Conservation (phyloP, 2,329 filamentous ascomycete genomes). For the Epichloe uncinata region DNA sequence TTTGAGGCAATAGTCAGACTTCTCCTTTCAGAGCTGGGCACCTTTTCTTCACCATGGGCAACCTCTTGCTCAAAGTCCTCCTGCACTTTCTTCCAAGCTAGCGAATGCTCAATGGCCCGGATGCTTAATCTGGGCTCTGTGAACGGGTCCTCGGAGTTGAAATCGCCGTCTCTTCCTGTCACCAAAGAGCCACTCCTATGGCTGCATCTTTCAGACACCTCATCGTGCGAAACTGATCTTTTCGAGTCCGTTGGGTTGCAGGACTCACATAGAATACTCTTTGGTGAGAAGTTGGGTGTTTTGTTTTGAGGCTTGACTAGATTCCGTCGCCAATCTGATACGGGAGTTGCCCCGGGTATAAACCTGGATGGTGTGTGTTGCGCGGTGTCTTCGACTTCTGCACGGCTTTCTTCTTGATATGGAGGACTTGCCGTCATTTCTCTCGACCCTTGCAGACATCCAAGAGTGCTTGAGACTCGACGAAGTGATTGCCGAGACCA, state of each 20-base stretch:
- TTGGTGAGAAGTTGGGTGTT: neutral
- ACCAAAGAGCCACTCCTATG: neutral
- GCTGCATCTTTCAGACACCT: neutral
- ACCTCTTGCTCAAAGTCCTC: constrained; percentile 7
- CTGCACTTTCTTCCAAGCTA: constrained; percentile 13
- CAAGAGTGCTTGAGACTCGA: constrained; percentile 1
- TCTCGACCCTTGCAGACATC: neutral
- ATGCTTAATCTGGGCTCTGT: constrained; percentile 13
- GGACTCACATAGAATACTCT: constrained; percentile 4
- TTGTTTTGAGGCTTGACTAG: constrained; percentile 1
- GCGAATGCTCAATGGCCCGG: constrained; percentile 15
- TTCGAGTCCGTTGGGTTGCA: constrained; percentile 5
- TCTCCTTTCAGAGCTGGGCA: neutral
- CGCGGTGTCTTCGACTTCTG: neutral
- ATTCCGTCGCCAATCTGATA: constrained; percentile 7
- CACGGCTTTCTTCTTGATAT: neutral
- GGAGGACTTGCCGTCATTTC: neutral
- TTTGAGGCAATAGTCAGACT: neutral
- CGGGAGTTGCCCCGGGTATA: constrained; percentile 1
- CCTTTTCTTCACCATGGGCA: neutral
- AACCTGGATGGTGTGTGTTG: neutral
- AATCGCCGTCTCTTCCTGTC: neutral
- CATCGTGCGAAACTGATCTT: neutral
- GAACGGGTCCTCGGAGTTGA: constrained; percentile 1
- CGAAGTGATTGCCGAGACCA: constrained; percentile 5